Percentiles rank a stretch among this genome's conserved stretches.
These are phyloP conservation scores for Fragaria nilgerrensis DNA, from an alignment of 306 rosid species.

Conservation along the genomic window DNA sequence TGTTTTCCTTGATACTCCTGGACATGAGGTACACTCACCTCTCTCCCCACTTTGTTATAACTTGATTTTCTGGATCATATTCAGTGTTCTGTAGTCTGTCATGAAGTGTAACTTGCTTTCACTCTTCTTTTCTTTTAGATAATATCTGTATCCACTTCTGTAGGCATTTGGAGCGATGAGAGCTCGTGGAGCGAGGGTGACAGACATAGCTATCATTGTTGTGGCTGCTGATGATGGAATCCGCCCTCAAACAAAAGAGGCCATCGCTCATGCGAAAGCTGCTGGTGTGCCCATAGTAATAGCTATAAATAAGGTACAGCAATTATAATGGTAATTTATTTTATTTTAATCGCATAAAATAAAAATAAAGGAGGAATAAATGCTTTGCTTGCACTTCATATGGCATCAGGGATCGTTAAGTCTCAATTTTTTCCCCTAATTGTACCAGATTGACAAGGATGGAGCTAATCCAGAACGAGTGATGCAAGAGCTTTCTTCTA, in stretches of 20 bases:
- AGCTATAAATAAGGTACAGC: slow-evolving; percentile 89
- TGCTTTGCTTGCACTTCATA: slow-evolving; percentile 21
- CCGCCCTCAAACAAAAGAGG: slow-evolving; percentile 98
- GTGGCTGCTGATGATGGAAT: slow-evolving; percentile 99
- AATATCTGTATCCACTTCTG: slow-evolving; percentile 40
- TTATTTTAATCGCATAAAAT: background rate
- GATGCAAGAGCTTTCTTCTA: slow-evolving; percentile 94
- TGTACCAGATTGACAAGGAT: slow-evolving; percentile 83
- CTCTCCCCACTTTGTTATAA: slow-evolving; percentile 5
- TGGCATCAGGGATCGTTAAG: slow-evolving; percentile 29
- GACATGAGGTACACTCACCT: slow-evolving; percentile 72
- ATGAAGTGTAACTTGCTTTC: slow-evolving; percentile 22
- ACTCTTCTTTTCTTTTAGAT: slow-evolving; percentile 27
- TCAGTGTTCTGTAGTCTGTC: slow-evolving; percentile 14
- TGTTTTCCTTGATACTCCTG: slow-evolving; percentile 97
- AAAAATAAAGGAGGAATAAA: slow-evolving; percentile 11
- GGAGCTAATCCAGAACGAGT: slow-evolving; percentile 96
- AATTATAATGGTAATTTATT: slow-evolving; percentile 15
- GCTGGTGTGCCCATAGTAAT: slow-evolving; percentile 92
- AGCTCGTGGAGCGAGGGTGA: slow-evolving; percentile 99
- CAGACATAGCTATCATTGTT: slow-evolving; percentile 89
- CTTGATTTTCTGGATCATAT: slow-evolving; percentile 20
- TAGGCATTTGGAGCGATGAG: slow-evolving; percentile 99
- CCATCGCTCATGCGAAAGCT: slow-evolving; percentile 97
- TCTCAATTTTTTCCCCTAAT: slow-evolving; percentile 15